A percentile compares a stretch with the other conserved stretches of the same genome.
phyloP scores from a whole-genome alignment of 495 filamentous ascomycete species.

The Aspergillus funiculosus region DNA sequence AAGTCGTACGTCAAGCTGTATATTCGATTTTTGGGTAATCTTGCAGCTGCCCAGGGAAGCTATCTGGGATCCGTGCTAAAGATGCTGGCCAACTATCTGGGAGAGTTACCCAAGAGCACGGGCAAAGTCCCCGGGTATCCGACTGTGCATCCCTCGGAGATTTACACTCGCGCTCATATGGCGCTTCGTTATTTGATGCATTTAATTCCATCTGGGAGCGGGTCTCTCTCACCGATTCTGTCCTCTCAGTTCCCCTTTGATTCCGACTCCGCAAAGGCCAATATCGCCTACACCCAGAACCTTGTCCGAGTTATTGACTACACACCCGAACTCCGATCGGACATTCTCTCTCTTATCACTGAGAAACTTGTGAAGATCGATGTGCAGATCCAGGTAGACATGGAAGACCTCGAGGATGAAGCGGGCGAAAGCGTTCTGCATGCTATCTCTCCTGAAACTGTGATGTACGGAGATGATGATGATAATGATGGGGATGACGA shows the following conservation, averaged over 20 bases:
- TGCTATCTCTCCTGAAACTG: constrained; percentile 32
- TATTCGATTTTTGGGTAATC: constrained; percentile 69
- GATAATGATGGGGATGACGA: constrained; percentile 57
- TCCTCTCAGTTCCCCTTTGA: constrained; percentile 65
- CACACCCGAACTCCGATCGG: constrained; percentile 70
- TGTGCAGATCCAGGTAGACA: constrained; percentile 85
- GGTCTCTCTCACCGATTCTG: constrained; percentile 59
- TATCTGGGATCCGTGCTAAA: constrained; percentile 59
- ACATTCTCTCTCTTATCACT: constrained; percentile 77
- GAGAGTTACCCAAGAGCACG: constrained; percentile 45
- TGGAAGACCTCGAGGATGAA: constrained; percentile 78
- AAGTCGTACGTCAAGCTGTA: constrained; percentile 74
- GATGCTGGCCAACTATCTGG: constrained; percentile 76
- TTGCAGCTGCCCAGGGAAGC: constrained; percentile 71
- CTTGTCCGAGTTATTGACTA: constrained; percentile 68
- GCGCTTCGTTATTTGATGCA: constrained; percentile 69
- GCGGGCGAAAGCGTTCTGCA: constrained; percentile 50
- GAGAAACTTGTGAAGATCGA: constrained; percentile 86
- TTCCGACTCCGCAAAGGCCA: constrained; percentile 63
- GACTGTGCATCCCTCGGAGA: constrained; percentile 49
- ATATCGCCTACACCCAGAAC: constrained; percentile 74
- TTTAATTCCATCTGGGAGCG: constrained; percentile 71
- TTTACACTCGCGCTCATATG: constrained; percentile 66
- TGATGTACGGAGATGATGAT: constrained; percentile 38
- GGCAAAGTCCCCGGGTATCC: constrained; percentile 57